Evolutionary conservation across 2,329 filamentous ascomycete genomes (phyloP), one percentile per base, ranked within the genome.

Genomic region (Elsinoe batatas): DNA sequence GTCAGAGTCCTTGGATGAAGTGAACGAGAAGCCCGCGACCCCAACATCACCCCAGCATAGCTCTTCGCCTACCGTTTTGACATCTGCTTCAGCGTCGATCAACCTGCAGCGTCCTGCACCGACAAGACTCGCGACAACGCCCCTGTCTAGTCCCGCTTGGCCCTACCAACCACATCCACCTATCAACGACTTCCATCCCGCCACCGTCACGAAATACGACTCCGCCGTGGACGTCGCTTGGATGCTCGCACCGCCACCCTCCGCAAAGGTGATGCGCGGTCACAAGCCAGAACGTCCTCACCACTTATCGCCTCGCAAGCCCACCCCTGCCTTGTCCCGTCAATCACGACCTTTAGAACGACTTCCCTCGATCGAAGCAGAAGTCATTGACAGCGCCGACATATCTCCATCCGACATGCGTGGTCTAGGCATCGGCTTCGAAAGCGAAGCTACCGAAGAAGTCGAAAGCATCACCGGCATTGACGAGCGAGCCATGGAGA

Each of bases 201-300:
- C 82, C 75, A 65, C 63, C 2, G 65, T 68, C 30, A 67, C 64
- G 7, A 65, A 61, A 11, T 61, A 67, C 32, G 50, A 58, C 17
- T 61, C 61, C 10, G 57, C 59, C 15, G 82, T 83, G 55, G 88
- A 87, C 58, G 85, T 87, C 55, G 79, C 79, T 65, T 96, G 91
- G 91, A 95, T 96, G 90, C 75, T 95, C 53, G 88, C 95, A 65
- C 91, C 91, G 1, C 89, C 90, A 1, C 91, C 91, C n/a, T 81
- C 85, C 33, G 89, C 91, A 56, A 90, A 85, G 68, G 78, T 95
- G 58, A 96, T 96, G 91, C 87, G 86, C 61, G 91, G 90, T 61
- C 93, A 91, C 68, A 81, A 87, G 35, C 81, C 82, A 30, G 83
- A 85, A 17, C 62, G 60, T 3, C 53, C 53, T 2, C 47, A 38